Base-by-base conservation (phyloP, 805 yeast species). In the Suhomyces vadensis region DNA sequence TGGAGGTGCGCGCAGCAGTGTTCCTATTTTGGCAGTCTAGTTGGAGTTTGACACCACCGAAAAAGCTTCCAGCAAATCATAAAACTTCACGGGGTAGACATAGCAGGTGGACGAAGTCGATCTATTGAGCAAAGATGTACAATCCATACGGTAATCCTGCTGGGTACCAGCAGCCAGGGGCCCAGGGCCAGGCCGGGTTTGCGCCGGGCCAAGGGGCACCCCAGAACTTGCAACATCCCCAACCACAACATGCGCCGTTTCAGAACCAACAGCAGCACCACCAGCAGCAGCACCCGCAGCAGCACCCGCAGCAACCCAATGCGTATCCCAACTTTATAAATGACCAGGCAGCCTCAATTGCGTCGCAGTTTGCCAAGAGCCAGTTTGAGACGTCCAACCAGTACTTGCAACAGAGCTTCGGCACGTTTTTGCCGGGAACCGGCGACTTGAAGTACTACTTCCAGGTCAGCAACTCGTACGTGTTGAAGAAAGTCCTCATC, bases 381-480 rank as follows among this genome's bases (percentile, higher is more conserved):
- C 96, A 97, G 1, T 78, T 94, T 46, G 79, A 80, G 51, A 86
- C 88, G 23, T 88, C 94, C 19, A 87, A 87, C 54, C 84, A 83
- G 49, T 87, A 86, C 64, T 64, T 89, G 61, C 87, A 87, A 53
- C 83, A 83, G 48, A 88, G 86, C 64, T 75, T 83, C 52, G 78
- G 78, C 17, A 70, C 69, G 33, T 69, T 75, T 52, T 74, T 78
- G 22, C 71, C 75, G 2, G 69, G 70, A 19, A 73, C 75, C 2
- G 66, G 71, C 26, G 83, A 86, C 43, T 67, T 94, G 54, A 83
- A 89, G 52, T 87, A 83, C 67, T 91, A 91, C 65, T 95, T 94
- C 74, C 88, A 87, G 65, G 97, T 94, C 14, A 85, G 95, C 37
- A 95, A 92, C 63, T 71, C 82, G 4, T 95, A 92, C 58, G 99